A percentile compares a stretch with the other conserved stretches of the same genome.
phyloP scores from a whole-genome alignment of 1,284 basidiomycete species.

The Ceratobasidium sp. region DNA sequence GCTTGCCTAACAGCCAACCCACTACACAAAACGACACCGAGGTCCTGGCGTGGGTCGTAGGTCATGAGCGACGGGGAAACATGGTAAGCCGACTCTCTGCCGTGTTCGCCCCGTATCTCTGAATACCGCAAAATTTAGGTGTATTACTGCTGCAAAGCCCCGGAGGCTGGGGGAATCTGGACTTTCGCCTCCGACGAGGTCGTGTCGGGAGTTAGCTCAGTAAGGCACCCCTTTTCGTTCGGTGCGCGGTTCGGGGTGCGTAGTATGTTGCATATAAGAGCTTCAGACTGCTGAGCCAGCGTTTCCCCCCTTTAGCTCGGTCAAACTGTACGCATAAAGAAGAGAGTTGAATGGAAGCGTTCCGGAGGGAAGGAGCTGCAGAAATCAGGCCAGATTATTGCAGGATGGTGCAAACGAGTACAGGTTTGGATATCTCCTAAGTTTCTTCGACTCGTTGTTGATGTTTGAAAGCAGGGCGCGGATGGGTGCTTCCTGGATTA shows the following conservation, averaged over 20 bases:
- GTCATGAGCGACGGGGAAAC: constrained; percentile 19
- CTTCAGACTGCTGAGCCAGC: background rate
- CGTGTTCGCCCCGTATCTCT: background rate
- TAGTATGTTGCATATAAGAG: constrained; percentile 1
- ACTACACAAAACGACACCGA: constrained; percentile 5
- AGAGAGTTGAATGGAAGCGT: constrained; percentile 32
- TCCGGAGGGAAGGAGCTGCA: constrained; percentile 11
- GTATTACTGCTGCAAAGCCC: constrained; percentile 33
- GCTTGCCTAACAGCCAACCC: background rate
- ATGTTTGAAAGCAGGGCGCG: background rate
- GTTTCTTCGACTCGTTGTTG: background rate
- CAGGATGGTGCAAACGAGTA: constrained; percentile 36
- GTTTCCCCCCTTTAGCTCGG: constrained; percentile 2
- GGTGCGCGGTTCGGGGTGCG: constrained; percentile 36
- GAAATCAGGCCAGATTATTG: constrained; percentile 26
- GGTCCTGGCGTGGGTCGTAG: constrained; percentile 35
- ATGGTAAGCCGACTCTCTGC: background rate
- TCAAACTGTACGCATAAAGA: constrained; percentile 30
- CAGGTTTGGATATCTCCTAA: constrained; percentile 9
- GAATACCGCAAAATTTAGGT: constrained; percentile 2
- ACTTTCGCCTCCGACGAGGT: constrained; percentile 13
- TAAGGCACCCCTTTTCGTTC: background rate
- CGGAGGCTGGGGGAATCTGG: constrained; percentile 37
- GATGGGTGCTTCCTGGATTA: constrained; percentile 28
- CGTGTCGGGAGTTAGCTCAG: constrained; percentile 15